Evolutionary conservation across 257 asterid genomes (phyloP).

Genomic region (Dorcoceras hygrometricum): DNA sequence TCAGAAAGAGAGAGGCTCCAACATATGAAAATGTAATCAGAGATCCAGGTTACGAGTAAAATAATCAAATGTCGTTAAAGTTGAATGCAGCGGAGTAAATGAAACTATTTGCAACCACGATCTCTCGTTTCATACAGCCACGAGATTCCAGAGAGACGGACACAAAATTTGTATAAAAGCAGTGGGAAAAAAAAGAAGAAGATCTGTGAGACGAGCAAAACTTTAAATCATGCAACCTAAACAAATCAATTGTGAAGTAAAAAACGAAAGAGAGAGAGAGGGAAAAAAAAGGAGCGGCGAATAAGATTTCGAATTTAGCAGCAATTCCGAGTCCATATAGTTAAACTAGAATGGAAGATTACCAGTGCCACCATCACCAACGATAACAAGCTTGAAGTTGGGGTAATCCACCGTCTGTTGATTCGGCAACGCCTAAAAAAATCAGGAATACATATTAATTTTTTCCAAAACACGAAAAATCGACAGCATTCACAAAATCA

Average conservation of each 20-base stretch:
- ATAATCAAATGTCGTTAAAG: no score
- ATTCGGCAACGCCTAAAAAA: constrained; percentile 59
- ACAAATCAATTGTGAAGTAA: background rate
- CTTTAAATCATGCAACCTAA: background rate
- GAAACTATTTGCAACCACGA: no score
- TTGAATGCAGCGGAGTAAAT: no score
- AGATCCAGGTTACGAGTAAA: background rate
- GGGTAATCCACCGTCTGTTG: constrained; percentile 85
- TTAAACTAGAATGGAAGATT: background rate
- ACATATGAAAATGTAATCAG: background rate
- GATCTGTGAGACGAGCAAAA: no score
- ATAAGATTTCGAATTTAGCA: background rate
- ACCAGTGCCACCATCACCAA: constrained; percentile 95
- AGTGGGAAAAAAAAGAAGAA: background rate
- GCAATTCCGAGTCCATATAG: constrained; percentile 1
- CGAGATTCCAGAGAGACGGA: no score
- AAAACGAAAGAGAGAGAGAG: no score
- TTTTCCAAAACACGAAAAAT: background rate
- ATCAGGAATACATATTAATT: background rate
- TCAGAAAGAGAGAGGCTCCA: background rate
- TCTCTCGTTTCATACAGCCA: no score
- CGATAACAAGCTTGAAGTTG: constrained; percentile 82
- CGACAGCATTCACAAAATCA: background rate
- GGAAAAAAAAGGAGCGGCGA: background rate
- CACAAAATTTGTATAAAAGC: background rate